Evolutionary conservation across 2,329 filamentous ascomycete species (phyloP).

Genomic region (Thermoascus crustaceus): DNA sequence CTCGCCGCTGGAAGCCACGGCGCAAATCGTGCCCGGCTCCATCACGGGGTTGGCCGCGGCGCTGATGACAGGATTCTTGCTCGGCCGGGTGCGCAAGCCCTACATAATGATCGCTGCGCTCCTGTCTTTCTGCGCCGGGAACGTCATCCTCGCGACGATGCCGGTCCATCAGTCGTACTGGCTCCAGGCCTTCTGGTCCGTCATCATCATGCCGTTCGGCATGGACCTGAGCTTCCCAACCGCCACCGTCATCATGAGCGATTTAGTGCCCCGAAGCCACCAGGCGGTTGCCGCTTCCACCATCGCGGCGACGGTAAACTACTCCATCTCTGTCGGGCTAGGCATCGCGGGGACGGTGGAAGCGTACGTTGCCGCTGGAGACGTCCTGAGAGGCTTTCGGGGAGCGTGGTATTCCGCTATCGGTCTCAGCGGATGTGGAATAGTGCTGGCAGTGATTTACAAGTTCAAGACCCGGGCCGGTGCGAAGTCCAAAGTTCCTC

Average conservation of each 20-base stretch:
- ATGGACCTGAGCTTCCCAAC: constrained; percentile 62
- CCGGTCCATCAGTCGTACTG: constrained; percentile 47
- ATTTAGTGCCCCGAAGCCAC: constrained; percentile 40
- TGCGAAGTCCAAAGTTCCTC: too few relatives aligned
- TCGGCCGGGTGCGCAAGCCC: background rate
- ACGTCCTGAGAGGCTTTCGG: constrained; percentile 30
- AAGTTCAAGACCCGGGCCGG: too few relatives aligned
- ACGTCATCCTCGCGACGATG: constrained; percentile 9
- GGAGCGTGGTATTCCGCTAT: constrained; percentile 34
- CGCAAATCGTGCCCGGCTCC: background rate
- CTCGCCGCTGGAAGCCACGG: constrained; percentile 3
- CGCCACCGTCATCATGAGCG: constrained; percentile 53
- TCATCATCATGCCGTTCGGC: constrained; percentile 50
- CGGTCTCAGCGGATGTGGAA: constrained; percentile 20
- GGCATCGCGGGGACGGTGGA: constrained; percentile 61
- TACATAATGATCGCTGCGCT: constrained; percentile 12
- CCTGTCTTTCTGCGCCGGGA: constrained; percentile 9
- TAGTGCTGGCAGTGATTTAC: too few relatives aligned
- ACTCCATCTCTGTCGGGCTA: constrained; percentile 58
- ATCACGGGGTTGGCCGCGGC: background rate
- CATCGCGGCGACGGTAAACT: constrained; percentile 60
- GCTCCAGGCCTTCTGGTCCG: constrained; percentile 51
- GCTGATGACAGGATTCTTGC: background rate
- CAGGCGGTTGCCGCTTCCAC: constrained; percentile 50
- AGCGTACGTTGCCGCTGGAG: constrained; percentile 34